phyloP scores from a whole-genome alignment of 2,329 filamentous ascomycete species.

The Metarhizium guizhouense region DNA sequence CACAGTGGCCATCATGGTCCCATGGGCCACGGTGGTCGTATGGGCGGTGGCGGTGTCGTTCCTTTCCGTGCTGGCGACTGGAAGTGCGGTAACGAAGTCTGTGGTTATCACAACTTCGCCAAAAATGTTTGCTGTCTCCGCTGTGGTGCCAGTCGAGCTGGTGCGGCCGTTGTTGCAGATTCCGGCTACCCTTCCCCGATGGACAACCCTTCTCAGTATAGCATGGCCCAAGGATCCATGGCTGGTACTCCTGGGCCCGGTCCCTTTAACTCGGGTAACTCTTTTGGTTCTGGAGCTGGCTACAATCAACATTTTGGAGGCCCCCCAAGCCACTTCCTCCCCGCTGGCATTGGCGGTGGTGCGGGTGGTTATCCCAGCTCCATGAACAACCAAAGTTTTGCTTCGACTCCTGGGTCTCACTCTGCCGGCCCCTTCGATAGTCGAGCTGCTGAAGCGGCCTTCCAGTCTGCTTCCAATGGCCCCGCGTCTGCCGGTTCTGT shows the following conservation, averaged over 20 bases:
- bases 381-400: conserved; percentile 68
- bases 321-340: conserved; percentile 82
- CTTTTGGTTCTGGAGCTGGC: conserved; percentile 56
- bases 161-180: conserved; percentile 88
- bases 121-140: conserved; percentile 98
- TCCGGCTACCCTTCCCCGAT: conserved; percentile 86
- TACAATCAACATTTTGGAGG: conserved; percentile 78
- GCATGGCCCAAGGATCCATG: conserved; percentile 84
- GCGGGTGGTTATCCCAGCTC: conserved; percentile 67
- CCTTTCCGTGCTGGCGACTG: conserved; percentile 98
- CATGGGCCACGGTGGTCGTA: conserved; percentile 55
- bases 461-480: conserved; percentile 79
- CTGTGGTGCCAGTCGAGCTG: conserved; percentile 89
- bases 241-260: conserved; percentile 71
- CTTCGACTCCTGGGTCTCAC: conserved; percentile 68
- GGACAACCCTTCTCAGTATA: conserved; percentile 74
- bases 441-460: conserved; percentile 87
- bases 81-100: conserved; percentile 97
- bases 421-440: conserved; percentile 85
- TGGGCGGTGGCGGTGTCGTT: conserved; percentile 77
- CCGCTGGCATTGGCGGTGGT: conserved; percentile 67
- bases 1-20: conserved; percentile 58
- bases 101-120: conserved; percentile 97
- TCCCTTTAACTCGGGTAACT: conserved; percentile 61
- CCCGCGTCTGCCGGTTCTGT: conserved; percentile 68